A percentile compares a stretch with the other conserved stretches of the same genome.
These are phyloP conservation scores for Cryphonectria carpinicola DNA, from an alignment of 2,329 filamentous ascomycete genomes.

Conservation along the genomic window DNA sequence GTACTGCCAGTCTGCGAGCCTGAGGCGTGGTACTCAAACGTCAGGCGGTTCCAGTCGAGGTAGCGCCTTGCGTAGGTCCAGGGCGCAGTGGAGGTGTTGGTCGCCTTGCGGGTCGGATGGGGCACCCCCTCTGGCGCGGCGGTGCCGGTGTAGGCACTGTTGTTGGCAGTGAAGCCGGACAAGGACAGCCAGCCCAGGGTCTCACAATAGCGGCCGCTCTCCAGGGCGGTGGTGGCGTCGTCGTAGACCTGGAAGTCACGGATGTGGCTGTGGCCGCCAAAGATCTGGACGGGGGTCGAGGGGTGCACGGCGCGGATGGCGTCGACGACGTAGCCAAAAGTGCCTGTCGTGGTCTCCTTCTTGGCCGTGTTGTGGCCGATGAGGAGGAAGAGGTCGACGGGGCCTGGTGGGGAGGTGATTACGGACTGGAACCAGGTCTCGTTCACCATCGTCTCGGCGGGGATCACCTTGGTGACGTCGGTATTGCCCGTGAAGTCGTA, in stretches of 20 bases:
- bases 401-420: conserved; percentile 50
- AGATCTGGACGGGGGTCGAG: conserved; percentile 64
- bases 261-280: conserved; percentile 68
- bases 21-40: conserved; percentile 66
- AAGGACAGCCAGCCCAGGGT: conserved; percentile 70
- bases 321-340: conserved; percentile 52
- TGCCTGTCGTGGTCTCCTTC: conserved; percentile 47
- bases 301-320: conserved; percentile 62
- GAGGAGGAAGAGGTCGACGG: conserved; percentile 66
- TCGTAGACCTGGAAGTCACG: conserved; percentile 69
- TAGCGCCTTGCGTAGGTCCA: conserved; percentile 62
- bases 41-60: conserved; percentile 70
- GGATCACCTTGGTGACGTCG: conserved; percentile 64
- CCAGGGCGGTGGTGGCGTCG: conserved; percentile 61
- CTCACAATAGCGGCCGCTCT: conserved; percentile 69
- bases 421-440: conserved; percentile 65
- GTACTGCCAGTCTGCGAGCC: conserved; percentile 33
- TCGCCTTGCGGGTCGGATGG: conserved; percentile 46
- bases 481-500: conserved; percentile 60
- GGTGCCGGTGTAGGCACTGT: conserved; percentile 46
- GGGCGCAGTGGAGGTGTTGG: conserved; percentile 42
- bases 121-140: conserved; percentile 43
- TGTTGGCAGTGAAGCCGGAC: conserved; percentile 56
- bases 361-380: conserved; percentile 66
- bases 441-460: conserved; percentile 53